Base-by-base conservation (phyloP, 257 asterid genomes). In the Cinchona pubescens region DNA sequence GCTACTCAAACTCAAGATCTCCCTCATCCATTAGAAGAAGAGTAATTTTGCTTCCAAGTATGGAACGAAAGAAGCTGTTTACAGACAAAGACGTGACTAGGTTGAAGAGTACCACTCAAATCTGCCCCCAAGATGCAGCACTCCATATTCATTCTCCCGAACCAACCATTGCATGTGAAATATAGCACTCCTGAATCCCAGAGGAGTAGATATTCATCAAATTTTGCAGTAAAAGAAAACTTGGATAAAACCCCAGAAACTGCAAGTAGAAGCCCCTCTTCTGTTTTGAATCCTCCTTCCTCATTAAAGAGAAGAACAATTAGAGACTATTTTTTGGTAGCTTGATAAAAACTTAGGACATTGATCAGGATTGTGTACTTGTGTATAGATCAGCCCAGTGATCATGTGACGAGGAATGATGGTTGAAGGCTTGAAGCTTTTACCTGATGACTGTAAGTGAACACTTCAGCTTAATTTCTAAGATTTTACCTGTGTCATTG, bases 211-310 rank as follows among this genome's bases (percentile, higher is more conserved):
- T 6, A 76, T 64, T 78, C 82, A n/a, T 75, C 84, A 19, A 72
- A 72, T 75, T 76, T 83, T 70, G 90, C 81, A 70, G 87, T 59
- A 23, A 75, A 79, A 72, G 88, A 86, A 42, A 75, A 73, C 59
- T 30, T 85, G 32, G 86, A 86, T 60, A 82, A 79, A 78, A 84
- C 89, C 46, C 97, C 96, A 37, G 94, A 89, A 81, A 79, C 87
- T 74, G 83, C 86, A 74, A 74, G 30, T 25, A 70, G 45, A 62
- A 95, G 99, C 89, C 99, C 99, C 78, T 86, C 89, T 30, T 95
- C 99, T 59, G 97, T 95, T 77, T 86, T 92, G 66, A 89, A 86
- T 68, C 96, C 94, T 48, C 98, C 97, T 80, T 89, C 96, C 76
- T 92, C 98, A 2, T 62, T 84, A 82, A 91, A 86, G 78, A 90